Base-by-base conservation (phyloP, 306 rosid species). In the Cucumis cinereus region DNA sequence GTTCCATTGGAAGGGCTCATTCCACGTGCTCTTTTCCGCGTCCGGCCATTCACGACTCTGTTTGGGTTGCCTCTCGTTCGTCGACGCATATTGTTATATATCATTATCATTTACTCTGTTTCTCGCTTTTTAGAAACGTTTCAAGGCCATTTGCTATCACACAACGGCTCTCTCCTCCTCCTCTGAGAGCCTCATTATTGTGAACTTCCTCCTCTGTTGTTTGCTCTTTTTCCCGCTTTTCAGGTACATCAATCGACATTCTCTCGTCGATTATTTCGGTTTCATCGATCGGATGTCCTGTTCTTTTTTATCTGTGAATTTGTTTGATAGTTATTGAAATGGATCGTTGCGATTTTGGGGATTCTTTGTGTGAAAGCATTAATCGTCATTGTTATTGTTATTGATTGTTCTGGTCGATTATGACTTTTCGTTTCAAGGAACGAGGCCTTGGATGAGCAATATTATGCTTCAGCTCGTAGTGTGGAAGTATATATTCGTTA, bases 221-320 rank as follows among this genome's bases (percentile, higher is more conserved):
- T 38, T 77, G 83, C 50, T 66, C 76, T 71, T 75, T 85, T 75
- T 73, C 84, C 78, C 79, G 76, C 80, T 80, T 83, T 75, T 82
- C 86, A 61, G 92, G 87, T 83, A 61, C 22, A 55, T 66, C 73
- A n/a, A 50, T 22, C 40, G 8, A 50, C 20, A 1, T 50, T 50
- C 20, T 41, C 47, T 36, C 20, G 16, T 50, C 55, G 9, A 50
- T 50, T 50, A 4, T 15, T 50, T 50, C 55, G 19, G 55, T 49
- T 50, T 50, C 7, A 3, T 50, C 52, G 30, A 54, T 55, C 40
- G 15, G 36, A 23, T 33, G 40, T 28, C 2, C 30, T 28, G 30
- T 28, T 28, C 30, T 28, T 0, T 28, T 28, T 1, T 28, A 8
- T 20, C 16, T 8, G 52, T 19, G 52, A 47, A 13, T 3, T 13